Base-by-base conservation (phyloP, 2,329 filamentous ascomycete genomes). In the Fusarium sp. region DNA sequence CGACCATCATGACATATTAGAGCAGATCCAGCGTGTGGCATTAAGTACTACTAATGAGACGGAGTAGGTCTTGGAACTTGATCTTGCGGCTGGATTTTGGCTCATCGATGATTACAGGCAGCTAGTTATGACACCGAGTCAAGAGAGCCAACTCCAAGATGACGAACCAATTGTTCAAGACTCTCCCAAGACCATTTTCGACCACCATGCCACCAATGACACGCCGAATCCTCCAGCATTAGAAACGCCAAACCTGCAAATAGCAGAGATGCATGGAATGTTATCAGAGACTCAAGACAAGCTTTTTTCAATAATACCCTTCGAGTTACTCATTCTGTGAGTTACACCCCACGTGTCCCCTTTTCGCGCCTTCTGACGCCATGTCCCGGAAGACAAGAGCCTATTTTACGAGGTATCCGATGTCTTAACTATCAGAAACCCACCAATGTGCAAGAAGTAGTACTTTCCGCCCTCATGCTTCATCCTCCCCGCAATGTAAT, bases 181-280 rank as follows among this genome's bases (percentile, higher is more conserved):
- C 10, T 23, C 21, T 23, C 1, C 5, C 7, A 14, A 7, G 8
- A 15, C 8, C 5, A 10, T 23, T n/a, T 18, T 12, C 21, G 15
- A 8, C 21, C 21, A 19, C 1, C 12, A 7, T 23, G 1, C 10
- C 1, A 2, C 3, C 3, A 16, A 18, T 7, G 5, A 4, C 29
- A 10, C 3, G 1, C 3, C 10, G 3, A 2, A 0, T 2, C 0
- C 12, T 4, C 0, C 15, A 23, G 7, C 4, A 2, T 7, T 3
- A 10, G 2, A 3, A 3, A 2, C 14, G 8, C 27, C 14, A 4
- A 27, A 7, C 21, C 8, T 6, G 2, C 3, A 2, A 0, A 31
- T 31, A 2, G 7, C 21, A 2, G 45, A 18, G 0, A 18, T 6
- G 1, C 5, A 10, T 5, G 4, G 4, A 29, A 29, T 29, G 10